These are phyloP conservation scores for Styphnolobium japonicum DNA, from an alignment of 306 rosid genomes.

Conservation along the genomic window DNA sequence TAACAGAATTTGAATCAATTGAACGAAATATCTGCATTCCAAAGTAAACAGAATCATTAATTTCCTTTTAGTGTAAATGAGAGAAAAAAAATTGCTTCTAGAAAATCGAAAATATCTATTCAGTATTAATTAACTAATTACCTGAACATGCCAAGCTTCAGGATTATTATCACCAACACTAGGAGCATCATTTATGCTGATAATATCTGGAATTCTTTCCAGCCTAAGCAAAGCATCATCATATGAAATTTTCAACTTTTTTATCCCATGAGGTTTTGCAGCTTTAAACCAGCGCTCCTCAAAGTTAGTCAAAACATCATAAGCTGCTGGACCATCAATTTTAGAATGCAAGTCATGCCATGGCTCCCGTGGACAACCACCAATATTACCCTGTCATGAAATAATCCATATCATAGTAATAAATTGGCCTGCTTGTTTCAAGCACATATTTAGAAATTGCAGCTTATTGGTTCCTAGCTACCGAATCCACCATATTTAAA, in stretches of 20 bases:
- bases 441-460: not conserved
- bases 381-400: constrained; percentile 59
- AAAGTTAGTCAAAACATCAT: constrained; percentile 91
- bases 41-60: constrained; percentile 19
- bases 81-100: not conserved
- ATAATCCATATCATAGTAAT: constrained; percentile 26
- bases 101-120: constrained; percentile 19
- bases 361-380: constrained; percentile 96
- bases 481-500: constrained; percentile 12
- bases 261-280: constrained; percentile 81
- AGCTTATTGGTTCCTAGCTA: not conserved
- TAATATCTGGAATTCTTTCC: constrained; percentile 81
- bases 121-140: constrained; percentile 22
- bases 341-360: constrained; percentile 98
- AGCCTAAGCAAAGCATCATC: constrained; percentile 86
- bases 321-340: constrained; percentile 98
- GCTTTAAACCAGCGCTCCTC: constrained; percentile 98
- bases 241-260: constrained; percentile 62
- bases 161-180: constrained; percentile 59
- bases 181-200: constrained; percentile 57
- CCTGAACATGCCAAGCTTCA: constrained; percentile 98
- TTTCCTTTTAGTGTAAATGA: constrained; percentile 1
- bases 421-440: not conserved
- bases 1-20: constrained; percentile 90
- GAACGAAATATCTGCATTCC: constrained; percentile 85